Conservation (phyloP, 257 asterid genomes). For the Parsonsia alboflavescens region DNA sequence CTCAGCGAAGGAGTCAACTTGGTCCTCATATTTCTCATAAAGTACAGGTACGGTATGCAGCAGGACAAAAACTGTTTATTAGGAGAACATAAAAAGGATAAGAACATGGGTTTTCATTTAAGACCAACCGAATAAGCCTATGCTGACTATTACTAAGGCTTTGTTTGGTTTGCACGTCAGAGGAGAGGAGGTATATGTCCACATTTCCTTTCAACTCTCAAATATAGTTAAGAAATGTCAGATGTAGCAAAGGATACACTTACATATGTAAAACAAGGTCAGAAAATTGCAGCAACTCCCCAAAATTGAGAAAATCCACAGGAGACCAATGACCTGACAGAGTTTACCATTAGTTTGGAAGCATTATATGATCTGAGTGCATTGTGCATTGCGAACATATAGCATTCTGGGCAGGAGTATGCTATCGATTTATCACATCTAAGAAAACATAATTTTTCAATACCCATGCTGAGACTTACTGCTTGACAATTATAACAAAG, state of each 20-base stretch:
- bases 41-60: constrained; percentile 75
- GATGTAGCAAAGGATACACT: constrained; percentile 21
- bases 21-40: constrained; percentile 75
- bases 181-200: no score
- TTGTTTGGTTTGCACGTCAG: no score
- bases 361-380: background rate
- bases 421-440: no score
- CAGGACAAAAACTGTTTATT: constrained; percentile 47
- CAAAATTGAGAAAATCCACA: constrained; percentile 64
- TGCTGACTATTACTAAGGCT: no score
- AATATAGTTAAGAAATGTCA: background rate
- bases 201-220: no score
- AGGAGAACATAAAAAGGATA: background rate
- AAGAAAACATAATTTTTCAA: background rate
- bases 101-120: background rate
- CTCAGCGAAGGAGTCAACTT: constrained; percentile 82
- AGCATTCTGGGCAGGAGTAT: background rate
- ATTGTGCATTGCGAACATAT: background rate
- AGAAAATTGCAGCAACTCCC: constrained; percentile 72
- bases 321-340: constrained; percentile 62
- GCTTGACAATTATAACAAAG: background rate
- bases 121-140: background rate
- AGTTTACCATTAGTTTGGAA: background rate
- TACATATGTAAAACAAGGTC: constrained; percentile 69
- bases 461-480: background rate